Base-by-base conservation (phyloP, 1,284 basidiomycete genomes). In the Cryptococcus sp. region DNA sequence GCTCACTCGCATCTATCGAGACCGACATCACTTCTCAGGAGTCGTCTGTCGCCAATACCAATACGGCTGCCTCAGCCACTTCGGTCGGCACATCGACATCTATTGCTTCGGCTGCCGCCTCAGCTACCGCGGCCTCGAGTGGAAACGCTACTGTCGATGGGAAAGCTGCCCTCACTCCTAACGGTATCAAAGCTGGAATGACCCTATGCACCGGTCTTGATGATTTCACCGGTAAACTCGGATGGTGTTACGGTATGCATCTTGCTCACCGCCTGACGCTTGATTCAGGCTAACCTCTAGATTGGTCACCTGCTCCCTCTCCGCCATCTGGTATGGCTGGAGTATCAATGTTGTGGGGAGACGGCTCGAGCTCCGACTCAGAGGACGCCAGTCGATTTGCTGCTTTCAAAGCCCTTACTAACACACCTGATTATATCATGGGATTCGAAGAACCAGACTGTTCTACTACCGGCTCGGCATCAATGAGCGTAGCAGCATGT, bases 361-460 rank as follows among this genome's bases (percentile, higher is more conserved):
- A 53, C 23, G 72, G 71, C 25, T 44, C 46, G 32, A 52, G 49
- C 7, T 59, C 56, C 23, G 73, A 59, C 43, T 28, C 25, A 3
- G 42, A 32, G 11, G 57, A 75, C 51, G 57, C 66, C 5, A 37
- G 54, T 16, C 71, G 75, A 32, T 53, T 72, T 21, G 45, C 51
- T 19, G 53, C 60, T 2, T 76, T 76, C 63, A 48, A 68, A 50
- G 52, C 59, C 22, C 55, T 76, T 41, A 56, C 64, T 50, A 45
- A 43, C 24, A 55, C 63, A 28, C 70, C 72, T 13, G 22, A 61
- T 14, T 76, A 69, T 56, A 57, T 75, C 45, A 64, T 73, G 32
- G 74, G 72, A 10, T 73, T 66, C 55, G 68, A 75, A 51, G 75
- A 76, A 62, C 75, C 75, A 18, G 75, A 76, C 59, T 75, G 74